Evolutionary conservation across 257 asterid species (phyloP), one percentile per base, ranked within the genome.

Genomic region (Fraxinus quadrangulata): DNA sequence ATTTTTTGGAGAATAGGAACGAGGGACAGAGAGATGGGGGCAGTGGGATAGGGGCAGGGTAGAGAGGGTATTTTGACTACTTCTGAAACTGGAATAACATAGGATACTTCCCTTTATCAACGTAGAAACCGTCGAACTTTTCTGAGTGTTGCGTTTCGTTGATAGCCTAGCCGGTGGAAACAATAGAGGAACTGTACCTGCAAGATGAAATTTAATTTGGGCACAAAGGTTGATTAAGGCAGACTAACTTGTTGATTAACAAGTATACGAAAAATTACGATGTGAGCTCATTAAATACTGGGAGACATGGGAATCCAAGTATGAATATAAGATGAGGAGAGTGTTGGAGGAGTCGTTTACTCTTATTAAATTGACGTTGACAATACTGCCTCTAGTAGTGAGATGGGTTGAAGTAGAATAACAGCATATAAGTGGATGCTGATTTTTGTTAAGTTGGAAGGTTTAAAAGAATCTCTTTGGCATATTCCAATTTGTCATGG

Each of bases 101-200:
- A 30, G 45, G 45, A 59, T 51, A 67, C 68, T 65, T 71, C 81
- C 79, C 79, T 86, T 84, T 80, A 13, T 82, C 91, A 71, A 88
- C 87, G 85, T 88, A 85, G 88, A 85, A 85, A 84, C 75, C 84
- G 83, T 45, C 85, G 81, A 85, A 69, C 85, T 74, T 85, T 88
- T 83, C 83, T 34, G 78, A 76, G 51, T 14, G 21, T 26, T 21
- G 75, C 12, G 36, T 2, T 71, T 7, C 5, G 17, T 71, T 39
- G 26, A 71, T 45, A 23, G 24, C 5, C 1, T 45, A 39, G 45
- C 2, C 6, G 19, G 40, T 39, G 34, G 12, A 7, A 40, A 6
- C n/a, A 23, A 39, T 23, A 26, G 7, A 71, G 59, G 0, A 78
- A 54, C 6, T 17, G 65, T 54, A 74, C 81, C 80, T 81, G 83